phyloP scores from a whole-genome alignment of 306 rosid species.

The Fragaria iinumae region DNA sequence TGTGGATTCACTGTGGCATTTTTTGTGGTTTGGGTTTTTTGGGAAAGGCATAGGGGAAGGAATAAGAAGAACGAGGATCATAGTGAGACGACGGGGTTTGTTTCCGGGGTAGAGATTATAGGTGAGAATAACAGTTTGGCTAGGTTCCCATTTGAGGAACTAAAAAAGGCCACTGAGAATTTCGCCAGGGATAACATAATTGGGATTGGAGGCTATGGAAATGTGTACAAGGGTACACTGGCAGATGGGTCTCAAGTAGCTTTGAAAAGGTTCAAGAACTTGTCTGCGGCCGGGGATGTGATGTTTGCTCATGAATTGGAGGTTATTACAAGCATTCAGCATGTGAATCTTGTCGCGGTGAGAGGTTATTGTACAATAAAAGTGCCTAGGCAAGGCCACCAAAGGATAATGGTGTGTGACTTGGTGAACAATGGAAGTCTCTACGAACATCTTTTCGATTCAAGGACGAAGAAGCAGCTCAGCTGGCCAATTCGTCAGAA shows the following conservation, averaged over 20 bases:
- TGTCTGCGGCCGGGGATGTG: slow-evolving; percentile 8
- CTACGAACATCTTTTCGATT: slow-evolving; percentile 25
- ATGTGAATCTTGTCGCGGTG: slow-evolving; percentile 23
- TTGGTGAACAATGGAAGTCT: slow-evolving; percentile 31
- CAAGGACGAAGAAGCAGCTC: slow-evolving; percentile 16
- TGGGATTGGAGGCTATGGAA: slow-evolving; percentile 19
- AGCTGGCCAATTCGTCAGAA: slow-evolving; percentile 30
- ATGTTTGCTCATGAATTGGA: slow-evolving; percentile 25
- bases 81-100: background rate
- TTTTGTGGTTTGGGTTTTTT: slow-evolving; percentile 10
- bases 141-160: slow-evolving; percentile 24
- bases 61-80: background rate
- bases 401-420: slow-evolving; percentile 31
- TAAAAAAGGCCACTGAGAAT: slow-evolving; percentile 1
- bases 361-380: slow-evolving; percentile 18
- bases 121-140: slow-evolving; percentile 2
- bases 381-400: slow-evolving; percentile 21
- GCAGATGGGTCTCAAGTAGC: slow-evolving; percentile 26
- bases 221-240: slow-evolving; percentile 17
- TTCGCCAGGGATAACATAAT: slow-evolving; percentile 19
- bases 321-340: slow-evolving; percentile 21
- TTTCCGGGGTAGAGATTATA: background rate
- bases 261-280: slow-evolving; percentile 26
- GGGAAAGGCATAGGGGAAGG: slow-evolving; percentile 20
- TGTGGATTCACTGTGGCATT: slow-evolving; percentile 13